Percentiles rank a stretch among this genome's conserved stretches.
Evolutionary conservation across 2,329 filamentous ascomycete genomes (phyloP).

Genomic region (Rhinocladiella mackenziei): DNA sequence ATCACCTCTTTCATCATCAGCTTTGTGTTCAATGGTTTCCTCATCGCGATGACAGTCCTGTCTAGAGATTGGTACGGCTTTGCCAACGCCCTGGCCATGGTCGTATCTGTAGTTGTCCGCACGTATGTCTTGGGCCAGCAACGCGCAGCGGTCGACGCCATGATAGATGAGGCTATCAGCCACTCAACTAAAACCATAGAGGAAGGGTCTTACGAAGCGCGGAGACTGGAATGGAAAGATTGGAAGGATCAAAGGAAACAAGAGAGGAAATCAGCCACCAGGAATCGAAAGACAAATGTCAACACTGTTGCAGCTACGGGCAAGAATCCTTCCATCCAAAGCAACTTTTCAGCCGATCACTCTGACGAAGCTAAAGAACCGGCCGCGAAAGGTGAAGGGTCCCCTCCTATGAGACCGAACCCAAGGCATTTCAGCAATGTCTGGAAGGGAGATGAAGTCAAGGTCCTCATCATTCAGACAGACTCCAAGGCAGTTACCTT

Average conservation of each 20-base stretch:
- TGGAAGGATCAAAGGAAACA: neutral
- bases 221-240: neutral
- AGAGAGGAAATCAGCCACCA: constrained; percentile 4
- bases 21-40: constrained; percentile 15
- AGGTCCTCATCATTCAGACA: constrained; percentile 20
- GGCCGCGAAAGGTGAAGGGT: neutral
- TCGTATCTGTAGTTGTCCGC: constrained; percentile 20
- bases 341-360: neutral
- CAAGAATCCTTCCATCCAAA: constrained; percentile 1
- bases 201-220: constrained; percentile 5
- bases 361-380: too few relatives aligned
- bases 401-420: neutral
- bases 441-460: constrained; percentile 14
- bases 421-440: neutral
- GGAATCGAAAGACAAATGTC: too few relatives aligned
- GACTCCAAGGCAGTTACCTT: constrained; percentile 23
- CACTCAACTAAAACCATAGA: neutral
- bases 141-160: constrained; percentile 15
- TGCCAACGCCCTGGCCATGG: constrained; percentile 22
- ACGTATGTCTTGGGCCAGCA: constrained; percentile 19
- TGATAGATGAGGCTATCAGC: constrained; percentile 9
- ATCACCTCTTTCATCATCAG: constrained; percentile 12
- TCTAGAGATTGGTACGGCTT: constrained; percentile 25
- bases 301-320: neutral
- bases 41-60: constrained; percentile 18